Evolutionary conservation across 2,329 filamentous ascomycete species (phyloP).

Genomic region (Pseudopithomyces chartarum): DNA sequence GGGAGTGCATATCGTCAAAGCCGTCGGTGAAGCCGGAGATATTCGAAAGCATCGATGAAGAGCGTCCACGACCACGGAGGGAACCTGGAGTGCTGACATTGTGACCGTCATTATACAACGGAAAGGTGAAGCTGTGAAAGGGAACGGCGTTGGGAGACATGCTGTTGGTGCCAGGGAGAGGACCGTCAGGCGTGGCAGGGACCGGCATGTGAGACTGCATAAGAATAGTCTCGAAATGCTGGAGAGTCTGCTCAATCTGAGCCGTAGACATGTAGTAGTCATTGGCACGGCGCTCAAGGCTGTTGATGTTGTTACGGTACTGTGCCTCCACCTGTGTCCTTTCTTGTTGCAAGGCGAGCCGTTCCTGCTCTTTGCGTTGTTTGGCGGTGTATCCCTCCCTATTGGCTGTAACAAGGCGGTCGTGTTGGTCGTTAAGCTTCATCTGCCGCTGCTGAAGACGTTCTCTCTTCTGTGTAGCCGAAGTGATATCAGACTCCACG

Average conservation of each 20-base stretch:
- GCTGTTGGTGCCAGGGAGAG: slow-evolving; percentile 58
- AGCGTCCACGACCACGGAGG: slow-evolving; percentile 50
- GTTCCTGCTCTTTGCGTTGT: slow-evolving; percentile 51
- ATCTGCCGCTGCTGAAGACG: slow-evolving; percentile 72
- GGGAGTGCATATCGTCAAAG: slow-evolving; percentile 42
- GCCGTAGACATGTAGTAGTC: slow-evolving; percentile 43
- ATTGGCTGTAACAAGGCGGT: slow-evolving; percentile 72
- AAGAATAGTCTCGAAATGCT: slow-evolving; percentile 47
- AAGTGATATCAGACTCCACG: slow-evolving; percentile 67
- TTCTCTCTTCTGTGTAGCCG: slow-evolving; percentile 70
- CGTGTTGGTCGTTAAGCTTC: slow-evolving; percentile 74
- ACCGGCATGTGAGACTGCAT: slow-evolving; percentile 46
- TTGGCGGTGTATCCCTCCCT: slow-evolving; percentile 67
- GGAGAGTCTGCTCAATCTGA: slow-evolving; percentile 42
- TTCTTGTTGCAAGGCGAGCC: slow-evolving; percentile 42
- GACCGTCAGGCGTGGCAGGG: slow-evolving; percentile 64
- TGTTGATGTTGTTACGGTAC: slow-evolving; percentile 46
- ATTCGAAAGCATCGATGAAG: slow-evolving; percentile 58
- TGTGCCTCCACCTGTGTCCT: slow-evolving; percentile 43
- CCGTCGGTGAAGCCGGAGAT: slow-evolving; percentile 57
- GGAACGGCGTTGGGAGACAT: slow-evolving; percentile 41
- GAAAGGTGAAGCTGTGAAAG: slow-evolving; percentile 46
- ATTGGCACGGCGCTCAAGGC: slow-evolving; percentile 45
- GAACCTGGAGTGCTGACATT: slow-evolving; percentile 41
- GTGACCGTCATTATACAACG: slow-evolving; percentile 30